Conservation (phyloP, 257 asterid species). For the Lycium ferocissimum region DNA sequence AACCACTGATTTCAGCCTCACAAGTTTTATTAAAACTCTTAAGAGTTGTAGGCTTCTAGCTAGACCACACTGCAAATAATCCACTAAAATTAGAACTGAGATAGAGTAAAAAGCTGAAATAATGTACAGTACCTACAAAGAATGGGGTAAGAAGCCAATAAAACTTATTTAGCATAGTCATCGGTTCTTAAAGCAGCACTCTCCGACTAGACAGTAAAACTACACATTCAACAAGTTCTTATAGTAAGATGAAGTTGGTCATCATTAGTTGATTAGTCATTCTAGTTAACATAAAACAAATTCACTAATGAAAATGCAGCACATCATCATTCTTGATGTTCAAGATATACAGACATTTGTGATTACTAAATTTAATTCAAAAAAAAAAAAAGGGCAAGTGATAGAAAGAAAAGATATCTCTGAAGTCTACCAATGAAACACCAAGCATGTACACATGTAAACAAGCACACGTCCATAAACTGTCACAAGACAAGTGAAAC, state of each 20-base stretch:
- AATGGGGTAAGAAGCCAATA: neutral
- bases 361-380: neutral
- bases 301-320: neutral
- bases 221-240: neutral
- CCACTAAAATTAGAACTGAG: neutral
- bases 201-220: neutral
- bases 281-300: neutral
- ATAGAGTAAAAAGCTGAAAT: neutral
- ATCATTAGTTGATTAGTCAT: neutral
- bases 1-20: neutral
- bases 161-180: neutral
- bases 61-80: conserved; percentile 23
- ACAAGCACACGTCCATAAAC: neutral
- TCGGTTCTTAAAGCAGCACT: neutral
- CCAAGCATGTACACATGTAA: no score
- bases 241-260: neutral
- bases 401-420: no score
- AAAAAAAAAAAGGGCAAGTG: no score
- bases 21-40: neutral
- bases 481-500: neutral
- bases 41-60: neutral
- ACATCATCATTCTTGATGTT: neutral
- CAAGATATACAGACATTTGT: neutral
- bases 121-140: neutral
- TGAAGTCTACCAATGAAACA: no score